Conservation (phyloP, 371 early-diverging fungal species). For the Mortierella sp. region DNA sequence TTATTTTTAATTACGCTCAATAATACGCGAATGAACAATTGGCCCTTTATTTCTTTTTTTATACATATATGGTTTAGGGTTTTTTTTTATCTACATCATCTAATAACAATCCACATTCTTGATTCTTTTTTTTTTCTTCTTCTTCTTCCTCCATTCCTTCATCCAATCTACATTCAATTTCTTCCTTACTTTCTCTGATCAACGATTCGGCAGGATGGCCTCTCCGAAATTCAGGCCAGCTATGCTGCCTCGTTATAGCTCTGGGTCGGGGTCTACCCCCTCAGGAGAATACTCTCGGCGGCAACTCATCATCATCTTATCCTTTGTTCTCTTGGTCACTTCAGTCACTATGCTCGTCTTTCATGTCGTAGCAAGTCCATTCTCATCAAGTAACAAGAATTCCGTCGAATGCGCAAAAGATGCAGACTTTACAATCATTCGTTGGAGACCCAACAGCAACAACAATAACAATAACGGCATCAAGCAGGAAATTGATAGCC, state of each 20-base stretch:
- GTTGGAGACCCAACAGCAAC: conserved; percentile 20
- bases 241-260: conserved; percentile 24
- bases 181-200: background rate
- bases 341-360: conserved; percentile 54
- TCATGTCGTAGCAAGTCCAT: conserved; percentile 30
- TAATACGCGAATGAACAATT: too few species aligned
- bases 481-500: conserved; percentile 16
- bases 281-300: conserved; percentile 25
- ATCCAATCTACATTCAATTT: background rate
- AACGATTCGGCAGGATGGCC: conserved; percentile 9
- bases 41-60: too few species aligned
- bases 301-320: conserved; percentile 34
- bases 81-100: background rate
- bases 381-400: conserved; percentile 7
- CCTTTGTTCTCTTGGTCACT: conserved; percentile 36
- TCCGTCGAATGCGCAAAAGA: conserved; percentile 36
- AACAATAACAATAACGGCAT: conserved; percentile 2
- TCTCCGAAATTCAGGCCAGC: conserved; percentile 51
- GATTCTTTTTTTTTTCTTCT: too few species aligned
- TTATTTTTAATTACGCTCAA: too few species aligned
- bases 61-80: too few species aligned
- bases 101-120: too few species aligned
- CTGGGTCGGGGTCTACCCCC: conserved; percentile 10
- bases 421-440: conserved; percentile 44
- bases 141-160: background rate